These are phyloP conservation scores for Auriscalpium microsporum DNA, from an alignment of 768 basidiomycete genomes.

Conservation along the genomic window DNA sequence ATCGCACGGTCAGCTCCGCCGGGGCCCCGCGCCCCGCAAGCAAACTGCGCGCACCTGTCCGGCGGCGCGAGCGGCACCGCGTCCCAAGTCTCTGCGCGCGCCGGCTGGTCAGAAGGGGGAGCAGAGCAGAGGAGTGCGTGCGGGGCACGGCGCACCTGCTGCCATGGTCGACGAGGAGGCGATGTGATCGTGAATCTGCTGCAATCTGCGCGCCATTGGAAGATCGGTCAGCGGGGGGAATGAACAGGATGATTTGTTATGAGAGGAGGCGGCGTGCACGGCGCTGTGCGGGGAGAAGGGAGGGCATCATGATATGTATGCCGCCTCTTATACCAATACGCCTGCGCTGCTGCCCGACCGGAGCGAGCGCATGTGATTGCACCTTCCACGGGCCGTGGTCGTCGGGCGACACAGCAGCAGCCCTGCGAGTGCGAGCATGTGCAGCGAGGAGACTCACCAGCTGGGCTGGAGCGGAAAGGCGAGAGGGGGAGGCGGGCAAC, in stretches of 20 bases:
- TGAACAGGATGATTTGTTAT: not conserved
- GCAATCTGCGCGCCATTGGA: slow-evolving; percentile 48
- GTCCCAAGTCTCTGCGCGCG: slow-evolving; percentile 57
- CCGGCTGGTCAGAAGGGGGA: slow-evolving; percentile 6
- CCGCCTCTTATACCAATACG: too few relatives aligned
- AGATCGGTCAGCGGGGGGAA: slow-evolving; percentile 4
- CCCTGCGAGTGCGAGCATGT: too few relatives aligned
- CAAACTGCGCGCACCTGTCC: slow-evolving; percentile 50
- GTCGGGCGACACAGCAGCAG: too few relatives aligned
- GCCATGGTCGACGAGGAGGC: slow-evolving; percentile 18
- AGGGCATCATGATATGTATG: too few relatives aligned
- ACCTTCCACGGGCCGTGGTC: too few relatives aligned
- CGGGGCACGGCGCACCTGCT: slow-evolving; percentile 36
- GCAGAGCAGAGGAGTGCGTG: not conserved
- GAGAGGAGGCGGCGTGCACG: not conserved
- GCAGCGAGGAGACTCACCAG: too few relatives aligned
- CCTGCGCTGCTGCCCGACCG: too few relatives aligned
- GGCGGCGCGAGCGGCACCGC: slow-evolving; percentile 76
- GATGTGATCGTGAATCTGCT: slow-evolving; percentile 52
- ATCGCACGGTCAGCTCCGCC: slow-evolving; percentile 4
- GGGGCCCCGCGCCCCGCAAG: not conserved
- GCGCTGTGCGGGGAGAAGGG: too few relatives aligned
- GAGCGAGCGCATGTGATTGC: too few relatives aligned
- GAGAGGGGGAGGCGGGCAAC: too few relatives aligned
- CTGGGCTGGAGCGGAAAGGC: too few relatives aligned